Evolutionary conservation across 2,329 filamentous ascomycete species (phyloP), one percentile per base, ranked within the genome.

Genomic region (Epichloe scottii): DNA sequence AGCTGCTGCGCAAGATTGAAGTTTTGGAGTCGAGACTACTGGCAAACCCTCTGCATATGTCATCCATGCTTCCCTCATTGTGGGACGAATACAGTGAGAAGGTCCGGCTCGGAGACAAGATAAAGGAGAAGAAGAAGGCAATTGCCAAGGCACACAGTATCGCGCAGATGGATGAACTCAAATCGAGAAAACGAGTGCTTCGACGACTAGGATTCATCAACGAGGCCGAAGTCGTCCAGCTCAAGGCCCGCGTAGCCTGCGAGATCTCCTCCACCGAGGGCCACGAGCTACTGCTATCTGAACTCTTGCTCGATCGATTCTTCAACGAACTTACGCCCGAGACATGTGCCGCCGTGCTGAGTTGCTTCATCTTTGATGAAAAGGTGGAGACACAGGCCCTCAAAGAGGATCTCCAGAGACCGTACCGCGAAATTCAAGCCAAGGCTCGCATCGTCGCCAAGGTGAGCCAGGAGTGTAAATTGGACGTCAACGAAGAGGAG

Each of bases 301-400:
- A 98, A 68, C 76, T 98, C 30, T 78, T 98, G 0, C 97, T 98
- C 69, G 94, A 97, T 67, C 82, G 90, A 39, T 97, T 96, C 76
- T 98, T 98, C 78, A 98, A 97, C 65, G 90, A 96, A 63, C 73
- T 97, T 42, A 83, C 83, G 0, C 89, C 93, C 0, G 91, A 97
- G 66, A 79, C 91, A 57, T 87, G 85, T 60, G 93, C 93, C 1
- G 80, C 91, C 0, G 81, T 90, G 5, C 76, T 98, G 53, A 94
- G 88, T 60, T 90, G 88, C 63, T 97, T 98, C 71, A 93, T 98
- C 57, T 96, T 97, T 59, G 94, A 98, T 63, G 93, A 98, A 71
- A 95, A 94, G 74, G 83, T 87, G 46, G 86, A 91, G 60, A 82
- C 90, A 12, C 73, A 81, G 3, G 77, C 81, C 14, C 74, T 96